Evolutionary conservation across 441 rosid genomes (phyloP), one percentile per base, ranked within the genome.

Genomic region (Syzygium syzygioides): DNA sequence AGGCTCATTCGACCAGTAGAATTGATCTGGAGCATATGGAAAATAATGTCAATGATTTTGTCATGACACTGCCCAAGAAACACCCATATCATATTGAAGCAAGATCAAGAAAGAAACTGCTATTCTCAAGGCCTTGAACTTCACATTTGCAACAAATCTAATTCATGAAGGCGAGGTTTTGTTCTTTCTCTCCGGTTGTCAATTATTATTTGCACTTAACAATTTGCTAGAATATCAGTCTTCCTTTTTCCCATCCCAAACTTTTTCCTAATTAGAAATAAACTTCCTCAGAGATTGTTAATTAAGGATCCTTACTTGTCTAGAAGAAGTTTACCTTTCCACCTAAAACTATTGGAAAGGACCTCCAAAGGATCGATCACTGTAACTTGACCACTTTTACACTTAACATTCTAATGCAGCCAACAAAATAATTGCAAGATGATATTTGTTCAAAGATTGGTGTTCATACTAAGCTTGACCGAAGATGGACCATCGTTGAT

Each of bases 21-120:
- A 88, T 86, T 90, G 92, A 87, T 91, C 98, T 95, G 93, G 80
- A 80, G 37, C n/a, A 26, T 41, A 88, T 76, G 34, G 15, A 56
- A 60, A 57, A 57, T 41, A 41, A 18, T 32, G 55, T 34, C 50
- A 14, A 85, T 85, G 45, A 54, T 18, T 6, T 19, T 50, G 66
- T 55, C 64, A 41, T 32, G 62, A 55, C 32, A 23, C 48, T 34
- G 4, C 66, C 66, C 55, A 53, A 32, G 86, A 85, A 55, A 53
- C 57, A 52, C 85, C n/a, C 50, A 11, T 25, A 30, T 32, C 86
- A 20, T 20, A 13, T 11, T 9, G 30, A 32, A 25, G n/a, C 64
- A 55, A 85, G 34, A 41, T 53, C 48, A 55, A 30, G 50, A 41
- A 7, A 20, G 52, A 11, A 76, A 76, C 52, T 41, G n/a, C 83